Evolutionary conservation across 768 basidiomycete genomes (phyloP), one percentile per base, ranked within the genome.

Genomic region (Tylopilus vinaceipallidus): DNA sequence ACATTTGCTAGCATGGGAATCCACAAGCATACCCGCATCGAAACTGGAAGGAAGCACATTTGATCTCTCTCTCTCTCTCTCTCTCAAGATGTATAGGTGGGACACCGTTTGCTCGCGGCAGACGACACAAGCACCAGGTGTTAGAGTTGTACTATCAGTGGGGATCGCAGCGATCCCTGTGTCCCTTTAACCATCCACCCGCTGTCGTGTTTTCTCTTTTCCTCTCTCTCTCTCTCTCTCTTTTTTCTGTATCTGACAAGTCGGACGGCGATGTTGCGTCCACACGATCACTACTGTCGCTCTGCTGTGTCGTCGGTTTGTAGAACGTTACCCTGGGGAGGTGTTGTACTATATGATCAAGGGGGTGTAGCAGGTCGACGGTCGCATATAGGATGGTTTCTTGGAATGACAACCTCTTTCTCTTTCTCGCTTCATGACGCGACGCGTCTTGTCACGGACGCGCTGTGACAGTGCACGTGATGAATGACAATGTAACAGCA

Each of bases 381-480:
- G 43, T 50, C 47, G 45, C 43, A 41, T 40, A 57, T 36, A n/a
- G n/a, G n/a, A n/a, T n/a, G n/a, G n/a, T 63, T 63, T 63, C 55
- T 60, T 65, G 51, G 46, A 55, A 51, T 53, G 27, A 23, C 22
- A n/a, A n/a, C n/a, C n/a, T n/a, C n/a, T n/a, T n/a, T n/a, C 2
- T 20, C 12, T 42, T 19, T 57, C 39, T 11, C 4, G 22, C 23
- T 45, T n/a, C 17, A 38, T 45, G 40, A 52, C 56, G 55, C 50
- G 56, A 54, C 64, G 64, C 64, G 64, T 35, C 51, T 29, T 36
- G 57, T 61, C 56, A 53, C 55, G 12, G 38, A 68, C 65, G 53
- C 64, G 65, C 5, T 41, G 64, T 68, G 67, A 68, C 66, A 14
- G 0, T 9, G 3, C 65, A 68, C 62, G 60, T 66, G 65, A 54